Conservation (phyloP, 139 green algal species). For the Marvania coccoides region DNA sequence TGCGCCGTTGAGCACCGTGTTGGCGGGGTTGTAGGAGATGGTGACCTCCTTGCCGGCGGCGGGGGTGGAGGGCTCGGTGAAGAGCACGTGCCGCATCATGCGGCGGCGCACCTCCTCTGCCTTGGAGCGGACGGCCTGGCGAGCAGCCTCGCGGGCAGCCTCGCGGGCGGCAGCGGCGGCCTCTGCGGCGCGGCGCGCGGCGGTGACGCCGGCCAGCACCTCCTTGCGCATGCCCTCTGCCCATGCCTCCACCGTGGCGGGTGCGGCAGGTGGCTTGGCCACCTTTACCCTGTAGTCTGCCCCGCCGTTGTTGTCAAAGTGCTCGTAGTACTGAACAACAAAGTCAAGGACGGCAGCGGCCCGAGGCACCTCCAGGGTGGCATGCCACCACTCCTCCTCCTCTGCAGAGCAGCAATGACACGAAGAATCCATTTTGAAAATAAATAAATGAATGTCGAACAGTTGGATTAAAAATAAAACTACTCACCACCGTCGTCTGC, state of each 20-base stretch:
- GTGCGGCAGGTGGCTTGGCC: background rate
- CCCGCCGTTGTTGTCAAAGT: constrained; percentile 75
- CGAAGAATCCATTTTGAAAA: too few species aligned
- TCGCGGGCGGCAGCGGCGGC: background rate
- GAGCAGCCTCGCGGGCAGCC: background rate
- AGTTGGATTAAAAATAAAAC: too few species aligned
- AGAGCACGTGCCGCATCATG: constrained; percentile 50
- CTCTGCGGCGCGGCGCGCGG: constrained; percentile 10
- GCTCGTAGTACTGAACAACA: constrained; percentile 60
- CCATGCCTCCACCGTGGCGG: background rate
- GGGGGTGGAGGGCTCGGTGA: constrained; percentile 30
- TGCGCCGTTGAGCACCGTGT: constrained; percentile 49
- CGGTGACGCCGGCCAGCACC: constrained; percentile 8
- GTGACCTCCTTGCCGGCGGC: constrained; percentile 33
- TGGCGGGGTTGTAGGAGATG: constrained; percentile 64
- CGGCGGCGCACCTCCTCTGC: constrained; percentile 23
- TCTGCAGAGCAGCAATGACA: background rate
- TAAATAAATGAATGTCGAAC: too few species aligned
- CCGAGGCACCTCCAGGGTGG: constrained; percentile 32
- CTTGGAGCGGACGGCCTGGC: constrained; percentile 3
- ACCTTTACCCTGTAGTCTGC: constrained; percentile 35
- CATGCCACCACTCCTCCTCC: constrained; percentile 48
- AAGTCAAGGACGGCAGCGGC: constrained; percentile 60
- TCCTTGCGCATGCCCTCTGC: constrained; percentile 13
- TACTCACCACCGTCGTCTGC: too few species aligned